A percentile compares a stretch with the other conserved stretches of the same genome.
phyloP scores from a whole-genome alignment of 768 basidiomycete genomes.

The Suillus brevipes region DNA sequence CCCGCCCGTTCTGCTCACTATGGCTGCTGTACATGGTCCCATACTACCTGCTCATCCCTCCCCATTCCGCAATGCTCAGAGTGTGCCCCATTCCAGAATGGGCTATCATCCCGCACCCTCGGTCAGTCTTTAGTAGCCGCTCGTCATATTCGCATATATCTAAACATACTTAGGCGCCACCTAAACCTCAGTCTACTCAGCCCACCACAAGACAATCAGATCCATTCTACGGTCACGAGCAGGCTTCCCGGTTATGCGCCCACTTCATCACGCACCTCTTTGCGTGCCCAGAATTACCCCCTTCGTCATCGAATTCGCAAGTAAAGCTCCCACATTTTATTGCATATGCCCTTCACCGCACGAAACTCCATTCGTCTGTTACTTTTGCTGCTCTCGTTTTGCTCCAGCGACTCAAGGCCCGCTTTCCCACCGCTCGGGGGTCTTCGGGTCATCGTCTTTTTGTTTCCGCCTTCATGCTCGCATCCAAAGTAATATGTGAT shows the following conservation, averaged over 20 bases:
- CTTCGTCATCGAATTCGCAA: slow-evolving; percentile 35
- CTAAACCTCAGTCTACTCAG: slow-evolving; percentile 33
- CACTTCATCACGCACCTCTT: slow-evolving; percentile 86
- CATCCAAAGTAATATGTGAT: slow-evolving; percentile 84
- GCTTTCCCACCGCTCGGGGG: slow-evolving; percentile 75
- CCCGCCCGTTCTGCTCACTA: slow-evolving; percentile 9
- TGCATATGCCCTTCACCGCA: slow-evolving; percentile 68
- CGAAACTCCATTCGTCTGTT: slow-evolving; percentile 58
- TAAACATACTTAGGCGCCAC: slow-evolving; percentile 20
- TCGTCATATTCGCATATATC: not conserved
- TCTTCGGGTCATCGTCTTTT: slow-evolving; percentile 73
- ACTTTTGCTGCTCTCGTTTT: slow-evolving; percentile 43
- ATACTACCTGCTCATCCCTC: slow-evolving; percentile 28
- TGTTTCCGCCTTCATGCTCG: slow-evolving; percentile 74
- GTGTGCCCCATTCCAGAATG: slow-evolving; percentile 28
- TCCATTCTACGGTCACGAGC: slow-evolving; percentile 63
- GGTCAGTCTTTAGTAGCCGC: slow-evolving; percentile 17
- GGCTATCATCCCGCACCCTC: slow-evolving; percentile 26
- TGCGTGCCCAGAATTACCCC: slow-evolving; percentile 81
- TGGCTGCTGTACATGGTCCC: slow-evolving; percentile 36
- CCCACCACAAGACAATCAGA: slow-evolving; percentile 25
- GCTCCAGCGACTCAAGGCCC: slow-evolving; percentile 63
- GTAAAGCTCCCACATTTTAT: slow-evolving; percentile 57
- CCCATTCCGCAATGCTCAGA: slow-evolving; percentile 28
- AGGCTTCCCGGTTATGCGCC: slow-evolving; percentile 63